Base-by-base conservation (phyloP, 2,329 filamentous ascomycete species). In the Scytalidium sp. region DNA sequence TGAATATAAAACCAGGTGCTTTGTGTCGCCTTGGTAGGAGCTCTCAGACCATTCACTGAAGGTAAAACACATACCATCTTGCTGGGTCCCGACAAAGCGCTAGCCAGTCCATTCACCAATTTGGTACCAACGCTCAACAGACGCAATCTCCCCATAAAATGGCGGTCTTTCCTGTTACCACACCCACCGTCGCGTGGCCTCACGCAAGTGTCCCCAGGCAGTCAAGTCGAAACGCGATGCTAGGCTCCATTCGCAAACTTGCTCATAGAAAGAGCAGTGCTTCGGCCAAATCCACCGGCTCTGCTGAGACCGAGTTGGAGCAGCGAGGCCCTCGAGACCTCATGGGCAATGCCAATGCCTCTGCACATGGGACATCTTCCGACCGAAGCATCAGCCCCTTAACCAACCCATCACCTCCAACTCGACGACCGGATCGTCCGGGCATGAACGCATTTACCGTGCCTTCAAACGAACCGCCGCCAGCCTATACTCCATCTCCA, bases 401-500 rank as follows among this genome's bases (percentile, higher is more conserved):
- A 32, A 20, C 50, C 22, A 60, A 59, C 42, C 55, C 58, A 8
- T 59, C 58, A 11, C 57, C 57, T 15, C 52, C 60, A 46, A 64
- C 60, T 21, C 50, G 58, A 48, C 54, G 60, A 25, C 59, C 61
- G 51, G 56, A 63, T 45, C 50, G 59, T 15, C 53, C 60, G 44
- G 61, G 59, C n/a, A 60, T 62, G 56, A 62, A 61, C 49, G 59
- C 56, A 36, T 62, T 63, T 42, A 61, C 60, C 9, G 56, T 57
- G 39, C 56, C 59, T 15, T 62, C 60, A 17, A 63, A 64, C 46
- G 61, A 63, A 45, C 61, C 63, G 19, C 63, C 63, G 17, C 61
- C 63, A 62, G 63, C 61, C 9, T 65, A 65, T 43, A 60, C 60
- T 2, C 47, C 58, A 23, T 56, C 54, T 9, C 54, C 60, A 20